Base-by-base conservation (phyloP, 2,329 filamentous ascomycete species). In the Zalaria obscura region DNA sequence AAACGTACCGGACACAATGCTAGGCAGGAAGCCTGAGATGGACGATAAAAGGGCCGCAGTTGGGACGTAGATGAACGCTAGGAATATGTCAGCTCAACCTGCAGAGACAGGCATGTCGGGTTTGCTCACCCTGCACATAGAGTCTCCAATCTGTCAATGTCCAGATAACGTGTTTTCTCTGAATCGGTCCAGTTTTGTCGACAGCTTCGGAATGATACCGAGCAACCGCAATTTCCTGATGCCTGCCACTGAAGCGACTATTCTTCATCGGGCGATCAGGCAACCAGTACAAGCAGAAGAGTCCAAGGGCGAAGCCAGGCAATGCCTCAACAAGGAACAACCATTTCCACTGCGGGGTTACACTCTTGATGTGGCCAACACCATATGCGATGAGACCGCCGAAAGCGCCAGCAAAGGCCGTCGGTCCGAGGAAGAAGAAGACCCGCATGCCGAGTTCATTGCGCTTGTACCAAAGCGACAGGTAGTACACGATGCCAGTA, bases 1-100 rank as follows among this genome's bases (percentile, higher is more conserved):
- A 9, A 73, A 70, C 3, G 83, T 68, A 3, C 78, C 80, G 40
- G 69, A 63, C 27, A 82, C 78, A 36, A 85, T 75, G 0, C 78
- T 80, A 1, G 57, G 60, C 3, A 28, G 35, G 27, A 55, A 55
- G 1, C 53, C 43, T 2, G 49, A 50, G 6, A 55, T 47, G 6
- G 48, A 51, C 3, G 47, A 51, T 43, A 55, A 54, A 2, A 50
- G 52, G 1, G 51, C 52, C 7, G 50, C 67, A 31, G 69, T 68
- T 5, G 66, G 65, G 42, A 72, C 71, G 47, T 71, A 71, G 4
- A 70, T 55, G 62, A 68, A 11, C 2, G 18, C 18, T 18, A 2
- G 18, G 18, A 18, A 18, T 18, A 18, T 2, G 18, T 18, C 2
- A 18, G 18, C 18, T 18, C 18, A 18, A 18, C 18, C 18, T 18